Base-by-base conservation (phyloP, 169 alveolate genomes). In the Plasmodium vinckei region DNA sequence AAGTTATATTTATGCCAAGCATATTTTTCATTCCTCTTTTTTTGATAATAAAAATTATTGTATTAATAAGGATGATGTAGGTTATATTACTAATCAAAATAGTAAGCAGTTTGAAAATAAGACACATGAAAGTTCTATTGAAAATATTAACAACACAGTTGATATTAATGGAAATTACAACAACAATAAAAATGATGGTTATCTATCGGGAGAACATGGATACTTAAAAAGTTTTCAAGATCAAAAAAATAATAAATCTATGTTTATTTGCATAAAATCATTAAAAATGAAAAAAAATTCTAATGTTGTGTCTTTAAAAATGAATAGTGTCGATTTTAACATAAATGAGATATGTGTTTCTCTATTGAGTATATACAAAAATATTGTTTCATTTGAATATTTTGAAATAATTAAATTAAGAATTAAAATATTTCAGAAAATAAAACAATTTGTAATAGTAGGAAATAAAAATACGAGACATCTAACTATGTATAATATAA, bases 201-300 rank as follows among this genome's bases (percentile, higher is more conserved):
- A 33, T 33, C 3, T 33, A 33, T 33, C 42, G 0, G 5, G 42
- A 33, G 42, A 33, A 3, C 5, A 33, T 33, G 3, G 7, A 33
- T 33, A 7, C 5, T 33, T 33, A 33, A 33, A 33, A 33, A 33
- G 5, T 33, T 33, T 33, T 3, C 6, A 33, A 33, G 42, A 33
- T 33, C 4, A 39, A 9, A 10, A 19, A 10, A 82, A 54, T 27
- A 82, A 82, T 60, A 82, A 67, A 19, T 6, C n/a, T 21, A 13
- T 70, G 4, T 53, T 82, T n/a, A 15, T 82, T 33, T 65, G 71
- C 61, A 65, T 82, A 17, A 65, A 67, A 10, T 67, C 72, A 49
- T 46, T 82, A 59, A 82, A 54, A 49, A 60, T 82, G 10, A 82
- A 82, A 82, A 82, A 67, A 56, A 82, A 82, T 56, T 33, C 42